Evolutionary conservation across 2,329 filamentous ascomycete genomes (phyloP).

Genomic region (Cordyceps javanica): DNA sequence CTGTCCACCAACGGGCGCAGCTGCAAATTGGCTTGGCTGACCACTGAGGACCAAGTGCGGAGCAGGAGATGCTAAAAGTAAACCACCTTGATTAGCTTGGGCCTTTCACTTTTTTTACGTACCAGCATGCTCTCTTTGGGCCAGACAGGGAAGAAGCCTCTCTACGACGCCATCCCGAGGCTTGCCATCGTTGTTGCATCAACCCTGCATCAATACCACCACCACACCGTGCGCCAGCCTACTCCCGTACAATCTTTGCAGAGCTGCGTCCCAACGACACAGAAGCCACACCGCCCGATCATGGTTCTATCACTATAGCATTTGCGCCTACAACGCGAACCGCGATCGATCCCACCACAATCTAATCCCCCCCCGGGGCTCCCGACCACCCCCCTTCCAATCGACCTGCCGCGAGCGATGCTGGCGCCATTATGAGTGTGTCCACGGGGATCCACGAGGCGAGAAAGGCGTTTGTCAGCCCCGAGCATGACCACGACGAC

Average conservation of each 20-base stretch:
- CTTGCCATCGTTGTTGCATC: neutral
- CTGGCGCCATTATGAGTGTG: constrained; percentile 29
- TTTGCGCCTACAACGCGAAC: constrained; percentile 1
- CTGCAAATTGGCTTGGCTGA: constrained; percentile 9
- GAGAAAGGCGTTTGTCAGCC: constrained; percentile 66
- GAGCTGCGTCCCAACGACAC: neutral
- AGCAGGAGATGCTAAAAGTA: neutral
- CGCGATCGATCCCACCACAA: constrained; percentile 3
- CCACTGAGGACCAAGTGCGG: constrained; percentile 3
- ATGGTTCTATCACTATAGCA: constrained; percentile 13
- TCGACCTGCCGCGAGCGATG: constrained; percentile 27
- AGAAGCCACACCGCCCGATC: neutral
- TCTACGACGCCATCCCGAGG: neutral
- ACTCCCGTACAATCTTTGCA: neutral
- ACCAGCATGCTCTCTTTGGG: neutral
- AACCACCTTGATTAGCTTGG: neutral
- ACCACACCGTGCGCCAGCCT: neutral
- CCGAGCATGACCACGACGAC: constrained; percentile 70
- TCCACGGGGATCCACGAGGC: constrained; percentile 46
- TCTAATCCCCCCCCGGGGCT: constrained; percentile 1
- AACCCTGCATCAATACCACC: constrained; percentile 1
- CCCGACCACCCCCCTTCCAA: constrained; percentile 8
- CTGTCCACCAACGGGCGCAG: constrained; percentile 2
- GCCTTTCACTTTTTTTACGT: constrained; percentile 8
- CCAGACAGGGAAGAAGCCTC: neutral